These are phyloP conservation scores for Sugiyamaella novakii DNA, from an alignment of 1,139 yeast species.

Conservation along the genomic window DNA sequence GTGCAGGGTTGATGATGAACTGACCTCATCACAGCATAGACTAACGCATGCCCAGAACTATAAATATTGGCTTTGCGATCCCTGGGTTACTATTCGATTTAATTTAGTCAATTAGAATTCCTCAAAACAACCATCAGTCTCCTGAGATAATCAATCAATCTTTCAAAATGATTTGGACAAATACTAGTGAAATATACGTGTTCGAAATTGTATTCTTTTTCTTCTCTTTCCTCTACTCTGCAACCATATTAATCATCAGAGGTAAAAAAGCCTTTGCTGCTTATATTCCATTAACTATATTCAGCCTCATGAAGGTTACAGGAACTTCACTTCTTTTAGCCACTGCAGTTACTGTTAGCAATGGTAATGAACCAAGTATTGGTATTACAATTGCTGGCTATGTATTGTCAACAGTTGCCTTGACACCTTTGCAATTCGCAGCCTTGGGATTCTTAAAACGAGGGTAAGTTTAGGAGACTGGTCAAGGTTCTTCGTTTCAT, in stretches of 20 bases:
- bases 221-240: constrained; percentile 6
- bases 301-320: constrained; percentile 17
- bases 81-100: too few species aligned
- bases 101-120: too few species aligned
- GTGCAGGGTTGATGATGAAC: too few species aligned
- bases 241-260: constrained; percentile 9
- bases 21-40: too few species aligned
- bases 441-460: constrained; percentile 19
- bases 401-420: constrained; percentile 21
- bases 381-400: constrained; percentile 21
- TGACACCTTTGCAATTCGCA: constrained; percentile 22
- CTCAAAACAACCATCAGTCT: too few species aligned
- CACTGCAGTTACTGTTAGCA: constrained; percentile 15
- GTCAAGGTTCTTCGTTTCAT: not conserved
- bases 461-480: constrained; percentile 13
- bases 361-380: constrained; percentile 19
- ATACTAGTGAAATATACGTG: constrained; percentile 16
- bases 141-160: too few species aligned
- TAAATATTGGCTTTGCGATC: too few species aligned
- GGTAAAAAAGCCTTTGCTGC: constrained; percentile 11
- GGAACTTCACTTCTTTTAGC: constrained; percentile 18
- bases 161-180: constrained; percentile 10
- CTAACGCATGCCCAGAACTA: too few species aligned
- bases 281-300: constrained; percentile 14
- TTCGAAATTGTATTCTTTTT: constrained; percentile 18